Conservation (phyloP, 2,329 filamentous ascomycete species). For the Aspergillus sp. region DNA sequence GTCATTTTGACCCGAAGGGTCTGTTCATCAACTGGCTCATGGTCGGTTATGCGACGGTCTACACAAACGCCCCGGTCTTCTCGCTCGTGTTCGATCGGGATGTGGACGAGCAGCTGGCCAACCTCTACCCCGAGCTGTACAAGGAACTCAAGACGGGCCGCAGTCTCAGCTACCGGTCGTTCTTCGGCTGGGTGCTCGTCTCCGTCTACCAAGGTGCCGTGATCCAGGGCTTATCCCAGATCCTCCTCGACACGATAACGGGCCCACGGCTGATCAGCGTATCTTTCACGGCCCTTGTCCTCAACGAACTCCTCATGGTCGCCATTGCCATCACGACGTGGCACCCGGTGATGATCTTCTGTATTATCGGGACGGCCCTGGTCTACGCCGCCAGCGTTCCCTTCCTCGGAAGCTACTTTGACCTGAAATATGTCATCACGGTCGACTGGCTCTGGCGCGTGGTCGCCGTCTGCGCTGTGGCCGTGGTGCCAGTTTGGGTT, state of each 20-base stretch:
- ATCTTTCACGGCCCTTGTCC: conserved; percentile 83
- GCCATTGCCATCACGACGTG: conserved; percentile 95
- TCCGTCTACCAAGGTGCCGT: conserved; percentile 93
- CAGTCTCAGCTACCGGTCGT: conserved; percentile 85
- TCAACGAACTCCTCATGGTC: conserved; percentile 97
- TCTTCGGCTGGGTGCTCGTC: conserved; percentile 94
- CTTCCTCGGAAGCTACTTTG: conserved; percentile 86
- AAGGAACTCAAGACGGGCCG: conserved; percentile 91
- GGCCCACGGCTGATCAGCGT: conserved; percentile 76
- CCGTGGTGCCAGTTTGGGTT: conserved; percentile 80
- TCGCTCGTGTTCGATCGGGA: conserved; percentile 92
- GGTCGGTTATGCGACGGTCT: conserved; percentile 93
- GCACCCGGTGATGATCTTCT: conserved; percentile 88
- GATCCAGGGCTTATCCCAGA: conserved; percentile 90
- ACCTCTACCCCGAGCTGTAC: conserved; percentile 94
- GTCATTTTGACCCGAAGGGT: conserved; percentile 87
- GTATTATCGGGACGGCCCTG: conserved; percentile 75
- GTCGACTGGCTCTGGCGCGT: conserved; percentile 88
- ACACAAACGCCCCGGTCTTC: conserved; percentile 90
- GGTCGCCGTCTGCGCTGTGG: conserved; percentile 72
- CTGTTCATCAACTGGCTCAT: conserved; percentile 96
- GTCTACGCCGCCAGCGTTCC: conserved; percentile 81
- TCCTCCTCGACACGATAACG: conserved; percentile 73
- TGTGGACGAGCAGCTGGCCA: conserved; percentile 89
- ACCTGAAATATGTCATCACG: conserved; percentile 73